Evolutionary conservation across 2,329 filamentous ascomycete species (phyloP).

Genomic region (Pyrenochaeta sp.): DNA sequence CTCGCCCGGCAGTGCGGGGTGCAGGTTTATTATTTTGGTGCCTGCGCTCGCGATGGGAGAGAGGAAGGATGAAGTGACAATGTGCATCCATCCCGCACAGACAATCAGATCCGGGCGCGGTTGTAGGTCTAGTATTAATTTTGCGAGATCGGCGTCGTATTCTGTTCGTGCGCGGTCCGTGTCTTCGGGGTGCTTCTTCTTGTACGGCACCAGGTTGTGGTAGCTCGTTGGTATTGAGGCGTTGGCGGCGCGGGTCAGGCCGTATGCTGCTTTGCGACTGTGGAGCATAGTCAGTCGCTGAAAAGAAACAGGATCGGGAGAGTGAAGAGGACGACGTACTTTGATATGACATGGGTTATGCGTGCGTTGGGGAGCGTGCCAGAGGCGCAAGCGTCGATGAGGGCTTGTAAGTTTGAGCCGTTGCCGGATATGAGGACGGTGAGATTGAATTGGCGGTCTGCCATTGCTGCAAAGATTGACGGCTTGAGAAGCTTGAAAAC

Average conservation of each 20-base stretch:
- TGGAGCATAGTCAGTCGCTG: background rate
- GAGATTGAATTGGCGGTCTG: slow-evolving; percentile 57
- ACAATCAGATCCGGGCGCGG: slow-evolving; percentile 83
- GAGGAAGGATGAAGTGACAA: slow-evolving; percentile 82
- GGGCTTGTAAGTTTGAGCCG: slow-evolving; percentile 81
- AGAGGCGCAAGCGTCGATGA: slow-evolving; percentile 68
- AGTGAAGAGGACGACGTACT: slow-evolving; percentile 26
- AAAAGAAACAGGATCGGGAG: background rate
- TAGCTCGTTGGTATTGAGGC: slow-evolving; percentile 76
- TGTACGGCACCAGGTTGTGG: slow-evolving; percentile 82
- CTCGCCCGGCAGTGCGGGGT: slow-evolving; percentile 76
- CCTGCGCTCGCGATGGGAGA: slow-evolving; percentile 69
- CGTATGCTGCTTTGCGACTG: slow-evolving; percentile 66
- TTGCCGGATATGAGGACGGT: slow-evolving; percentile 69
- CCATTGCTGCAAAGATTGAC: slow-evolving; percentile 20
- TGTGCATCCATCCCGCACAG: slow-evolving; percentile 81
- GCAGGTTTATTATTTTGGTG: slow-evolving; percentile 81
- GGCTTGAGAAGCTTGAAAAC: background rate
- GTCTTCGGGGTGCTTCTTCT: slow-evolving; percentile 67
- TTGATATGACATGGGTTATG: slow-evolving; percentile 70
- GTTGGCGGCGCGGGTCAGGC: slow-evolving; percentile 67
- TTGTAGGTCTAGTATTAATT: slow-evolving; percentile 86
- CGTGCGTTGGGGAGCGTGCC: slow-evolving; percentile 59
- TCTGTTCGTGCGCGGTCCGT: slow-evolving; percentile 71
- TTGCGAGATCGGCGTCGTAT: slow-evolving; percentile 90